Base-by-base conservation (phyloP, 2,329 filamentous ascomycete species). In the Aspergillus sp. region DNA sequence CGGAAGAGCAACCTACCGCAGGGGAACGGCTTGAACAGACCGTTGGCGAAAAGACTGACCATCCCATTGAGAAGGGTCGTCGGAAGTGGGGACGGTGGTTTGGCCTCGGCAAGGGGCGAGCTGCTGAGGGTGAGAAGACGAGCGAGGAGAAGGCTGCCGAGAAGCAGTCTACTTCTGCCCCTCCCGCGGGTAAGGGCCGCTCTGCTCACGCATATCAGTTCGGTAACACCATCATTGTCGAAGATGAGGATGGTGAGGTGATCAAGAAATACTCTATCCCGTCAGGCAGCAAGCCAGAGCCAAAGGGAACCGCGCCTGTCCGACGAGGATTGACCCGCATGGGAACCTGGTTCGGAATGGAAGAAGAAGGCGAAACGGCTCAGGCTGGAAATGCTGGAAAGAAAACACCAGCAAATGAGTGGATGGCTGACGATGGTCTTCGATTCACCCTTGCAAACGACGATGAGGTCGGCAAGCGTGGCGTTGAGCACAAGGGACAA, bases 151-250 rank as follows among this genome's bases (percentile, higher is more conserved):
- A 64, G 40, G 27, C 48, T 39, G 24, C 62, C 2, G 56, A 62
- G 39, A 57, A 68, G 56, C 49, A 68, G 56, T 48, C 57, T 31
- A 66, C 58, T 31, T 60, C 64, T 31, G 48, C 66, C 14, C 33
- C 37, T 17, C 24, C 54, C 27, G 63, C 67, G 57, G 49, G 63
- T 50, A 75, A 77, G 31, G 68, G 74, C 57, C 85, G 84, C 27
- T 85, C 86, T 44, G 86, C 86, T 39, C 82, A 86, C 58, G 86
- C 86, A 1, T 88, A 88, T 66, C 86, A 88, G 61, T 88, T 87
- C 64, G 86, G 86, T 52, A 87, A 87, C 65, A 88, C 86, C n/a
- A 86, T 88, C 63, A 88, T 88, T 68, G 84, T 88, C 15, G 86
- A 88, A 68, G 86, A 88, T 63, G 85, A 87, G 66, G 84, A 88